Conservation (phyloP, 2,329 filamentous ascomycete genomes). For the Cephalotrichum gorgonifer region DNA sequence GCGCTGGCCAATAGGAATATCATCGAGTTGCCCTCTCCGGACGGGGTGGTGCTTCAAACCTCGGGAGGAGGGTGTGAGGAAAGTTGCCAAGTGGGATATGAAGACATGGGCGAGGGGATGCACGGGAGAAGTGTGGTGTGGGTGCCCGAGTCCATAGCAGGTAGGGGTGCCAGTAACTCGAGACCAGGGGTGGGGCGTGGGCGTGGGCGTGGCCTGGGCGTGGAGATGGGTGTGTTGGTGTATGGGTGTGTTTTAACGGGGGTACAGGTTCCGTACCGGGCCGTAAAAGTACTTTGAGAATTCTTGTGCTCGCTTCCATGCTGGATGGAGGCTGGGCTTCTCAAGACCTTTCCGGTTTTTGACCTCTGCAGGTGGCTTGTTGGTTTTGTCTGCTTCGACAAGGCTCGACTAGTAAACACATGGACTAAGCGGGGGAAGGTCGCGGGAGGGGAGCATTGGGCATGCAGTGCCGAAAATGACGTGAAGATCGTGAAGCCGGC, state of each 20-base stretch:
- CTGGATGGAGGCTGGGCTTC: neutral
- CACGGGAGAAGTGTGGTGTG: neutral
- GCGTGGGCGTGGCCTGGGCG: no score
- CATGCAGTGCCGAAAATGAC: neutral
- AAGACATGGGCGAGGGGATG: neutral
- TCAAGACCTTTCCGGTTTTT: neutral
- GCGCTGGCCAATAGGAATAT: neutral
- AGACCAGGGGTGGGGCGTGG: conserved; percentile 2
- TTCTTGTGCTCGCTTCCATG: neutral
- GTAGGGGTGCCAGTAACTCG: neutral
- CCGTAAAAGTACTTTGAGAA: neutral
- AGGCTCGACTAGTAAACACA: neutral
- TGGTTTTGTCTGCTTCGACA: neutral
- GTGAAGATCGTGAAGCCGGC: neutral
- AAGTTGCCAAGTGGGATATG: neutral
- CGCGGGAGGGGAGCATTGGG: neutral
- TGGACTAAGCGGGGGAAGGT: neutral
- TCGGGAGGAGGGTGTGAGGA: conserved; percentile 1
- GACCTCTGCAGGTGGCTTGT: neutral
- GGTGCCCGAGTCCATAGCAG: neutral
- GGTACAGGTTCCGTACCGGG: conserved; percentile 3
- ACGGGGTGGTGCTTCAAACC: neutral
- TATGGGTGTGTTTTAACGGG: neutral
- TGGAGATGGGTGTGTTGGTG: no score
- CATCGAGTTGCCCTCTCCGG: neutral